phyloP scores from a whole-genome alignment of 306 rosid genomes.

The Dryas drummondii region DNA sequence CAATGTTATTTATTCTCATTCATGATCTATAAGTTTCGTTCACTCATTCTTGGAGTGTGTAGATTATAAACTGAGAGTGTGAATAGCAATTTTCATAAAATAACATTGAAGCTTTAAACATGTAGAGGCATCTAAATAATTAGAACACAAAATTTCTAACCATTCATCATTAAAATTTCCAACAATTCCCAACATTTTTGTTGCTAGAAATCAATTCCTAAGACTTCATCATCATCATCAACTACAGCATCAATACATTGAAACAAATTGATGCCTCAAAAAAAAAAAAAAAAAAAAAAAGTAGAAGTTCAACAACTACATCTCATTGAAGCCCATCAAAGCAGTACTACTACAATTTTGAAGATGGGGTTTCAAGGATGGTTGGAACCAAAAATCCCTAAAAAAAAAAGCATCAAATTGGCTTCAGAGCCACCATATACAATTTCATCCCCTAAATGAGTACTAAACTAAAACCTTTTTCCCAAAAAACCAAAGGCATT shows the following conservation, averaged over 20 bases:
- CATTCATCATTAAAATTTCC: not conserved
- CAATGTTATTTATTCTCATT: too few relatives aligned
- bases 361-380: conserved; percentile 17
- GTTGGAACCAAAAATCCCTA: conserved; percentile 12
- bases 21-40: too few relatives aligned
- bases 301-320: conserved; percentile 13
- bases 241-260: not conserved
- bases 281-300: not conserved
- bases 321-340: conserved; percentile 21
- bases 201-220: not conserved
- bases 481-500: not conserved
- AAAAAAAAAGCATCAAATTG: not conserved
- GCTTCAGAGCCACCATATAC: not conserved
- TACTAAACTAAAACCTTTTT: not conserved
- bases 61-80: too few relatives aligned
- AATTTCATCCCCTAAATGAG: not conserved
- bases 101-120: too few relatives aligned
- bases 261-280: conserved; percentile 6
- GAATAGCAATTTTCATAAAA: too few relatives aligned
- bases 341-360: not conserved
- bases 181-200: not conserved
- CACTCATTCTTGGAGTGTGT: too few relatives aligned
- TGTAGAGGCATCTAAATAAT: too few relatives aligned
- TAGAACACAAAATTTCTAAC: too few relatives aligned
- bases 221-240: conserved; percentile 23